phyloP scores from a whole-genome alignment of 1,284 basidiomycete species.

The Sphagnurus paluster region DNA sequence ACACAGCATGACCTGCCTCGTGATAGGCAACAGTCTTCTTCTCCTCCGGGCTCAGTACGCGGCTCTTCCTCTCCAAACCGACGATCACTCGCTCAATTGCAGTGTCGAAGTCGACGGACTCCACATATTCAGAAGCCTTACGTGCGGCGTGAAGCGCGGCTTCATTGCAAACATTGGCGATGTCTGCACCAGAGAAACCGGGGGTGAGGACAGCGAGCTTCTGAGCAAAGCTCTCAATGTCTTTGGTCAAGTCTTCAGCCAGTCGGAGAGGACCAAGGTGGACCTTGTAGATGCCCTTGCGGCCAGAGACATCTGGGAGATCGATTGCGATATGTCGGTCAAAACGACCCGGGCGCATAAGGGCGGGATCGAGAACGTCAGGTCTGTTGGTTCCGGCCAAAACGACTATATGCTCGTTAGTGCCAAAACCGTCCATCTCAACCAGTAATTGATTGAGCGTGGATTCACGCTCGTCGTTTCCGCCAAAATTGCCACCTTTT shows the following conservation, averaged over 20 bases:
- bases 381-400: slow-evolving; percentile 96
- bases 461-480: slow-evolving; percentile 97
- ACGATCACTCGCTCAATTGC: slow-evolving; percentile 99
- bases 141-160: slow-evolving; percentile 95
- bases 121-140: slow-evolving; percentile 76
- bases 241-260: slow-evolving; percentile 52
- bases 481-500: slow-evolving; percentile 87
- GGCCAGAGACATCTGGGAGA: slow-evolving; percentile 91
- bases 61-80: slow-evolving; percentile 93
- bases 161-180: slow-evolving; percentile 99
- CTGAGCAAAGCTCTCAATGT: slow-evolving; percentile 71
- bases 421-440: slow-evolving; percentile 99
- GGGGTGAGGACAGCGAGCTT: slow-evolving; percentile 96
- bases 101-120: slow-evolving; percentile 90
- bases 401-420: slow-evolving; percentile 94
- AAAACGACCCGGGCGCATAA: slow-evolving; percentile 97
- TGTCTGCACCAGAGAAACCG: slow-evolving; percentile 98
- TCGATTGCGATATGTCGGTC: slow-evolving; percentile 97
- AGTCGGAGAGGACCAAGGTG: slow-evolving; percentile 88
- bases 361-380: slow-evolving; percentile 92
- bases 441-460: slow-evolving; percentile 98
- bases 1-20: slow-evolving; percentile 98
- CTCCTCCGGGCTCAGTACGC: slow-evolving; percentile 92
- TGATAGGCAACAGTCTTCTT: slow-evolving; percentile 99
- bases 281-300: slow-evolving; percentile 93